Conservation (phyloP, 2,329 filamentous ascomycete species). For the Acrocalymma vagum region DNA sequence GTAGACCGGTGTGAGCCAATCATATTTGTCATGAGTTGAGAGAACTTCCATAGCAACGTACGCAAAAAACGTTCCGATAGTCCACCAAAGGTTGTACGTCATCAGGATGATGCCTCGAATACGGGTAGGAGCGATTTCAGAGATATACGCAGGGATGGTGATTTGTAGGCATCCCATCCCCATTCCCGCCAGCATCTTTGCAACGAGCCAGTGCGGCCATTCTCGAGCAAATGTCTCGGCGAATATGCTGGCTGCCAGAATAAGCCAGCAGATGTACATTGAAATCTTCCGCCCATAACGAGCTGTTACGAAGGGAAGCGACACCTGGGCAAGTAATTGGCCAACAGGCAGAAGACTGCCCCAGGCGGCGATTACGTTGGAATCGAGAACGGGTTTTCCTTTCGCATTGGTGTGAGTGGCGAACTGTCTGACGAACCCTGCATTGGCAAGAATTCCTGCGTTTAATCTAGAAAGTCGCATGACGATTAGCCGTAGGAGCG, state of each 20-base stretch:
- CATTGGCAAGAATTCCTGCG: background rate
- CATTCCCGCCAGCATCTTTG: conserved; percentile 6
- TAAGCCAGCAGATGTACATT: conserved; percentile 1
- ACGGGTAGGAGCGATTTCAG: conserved; percentile 52
- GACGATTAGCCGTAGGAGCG: too few species aligned
- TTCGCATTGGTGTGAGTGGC: conserved; percentile 34
- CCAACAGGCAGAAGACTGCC: conserved; percentile 50
- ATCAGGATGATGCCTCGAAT: conserved; percentile 52
- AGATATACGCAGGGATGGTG: conserved; percentile 43
- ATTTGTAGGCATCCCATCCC: background rate
- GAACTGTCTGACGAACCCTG: background rate
- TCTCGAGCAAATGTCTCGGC: conserved; percentile 44
- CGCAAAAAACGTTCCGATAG: conserved; percentile 53
- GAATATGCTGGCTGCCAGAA: conserved; percentile 21
- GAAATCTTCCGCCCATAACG: conserved; percentile 2
- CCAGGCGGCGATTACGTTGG: conserved; percentile 52
- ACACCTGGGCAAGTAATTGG: conserved; percentile 25
- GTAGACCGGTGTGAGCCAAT: background rate
- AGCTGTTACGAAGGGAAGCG: background rate
- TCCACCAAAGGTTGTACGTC: conserved; percentile 46
- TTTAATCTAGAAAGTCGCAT: too few species aligned
- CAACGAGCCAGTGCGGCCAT: conserved; percentile 26
- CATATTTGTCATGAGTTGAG: background rate
- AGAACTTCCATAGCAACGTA: conserved; percentile 51
- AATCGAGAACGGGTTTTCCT: conserved; percentile 47